These are phyloP conservation scores for Monilinia laxa DNA, from an alignment of 2,329 filamentous ascomycete species.

Conservation along the genomic window DNA sequence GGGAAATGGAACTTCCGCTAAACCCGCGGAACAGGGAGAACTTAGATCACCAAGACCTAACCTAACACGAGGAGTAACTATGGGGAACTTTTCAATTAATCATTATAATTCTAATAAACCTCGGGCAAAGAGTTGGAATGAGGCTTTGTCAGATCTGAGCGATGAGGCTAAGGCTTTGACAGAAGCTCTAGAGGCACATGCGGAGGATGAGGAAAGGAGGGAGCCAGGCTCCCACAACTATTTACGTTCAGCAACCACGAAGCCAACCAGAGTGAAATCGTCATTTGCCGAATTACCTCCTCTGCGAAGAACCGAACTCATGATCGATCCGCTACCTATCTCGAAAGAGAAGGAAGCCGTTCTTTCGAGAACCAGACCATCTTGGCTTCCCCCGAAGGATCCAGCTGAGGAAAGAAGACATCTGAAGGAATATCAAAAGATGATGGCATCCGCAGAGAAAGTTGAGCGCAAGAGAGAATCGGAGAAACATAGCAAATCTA, in stretches of 20 bases:
- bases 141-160: slow-evolving; percentile 66
- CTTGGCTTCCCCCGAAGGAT: slow-evolving; percentile 83
- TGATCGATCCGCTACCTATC: slow-evolving; percentile 80
- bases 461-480: slow-evolving; percentile 60
- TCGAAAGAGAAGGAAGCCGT: slow-evolving; percentile 87
- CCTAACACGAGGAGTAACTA: slow-evolving; percentile 39
- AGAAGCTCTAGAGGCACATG: slow-evolving; percentile 77
- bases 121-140: slow-evolving; percentile 73
- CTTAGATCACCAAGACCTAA: slow-evolving; percentile 48
- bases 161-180: slow-evolving; percentile 73
- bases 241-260: slow-evolving; percentile 42
- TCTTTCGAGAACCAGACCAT: slow-evolving; percentile 74
- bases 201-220: slow-evolving; percentile 60
- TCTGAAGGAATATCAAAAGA: slow-evolving; percentile 78
- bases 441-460: slow-evolving; percentile 67
- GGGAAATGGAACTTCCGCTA: slow-evolving; percentile 63
- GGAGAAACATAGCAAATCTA: slow-evolving; percentile 51
- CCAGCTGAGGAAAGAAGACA: slow-evolving; percentile 90
- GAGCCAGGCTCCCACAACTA: slow-evolving; percentile 38
- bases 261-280: slow-evolving; percentile 59
- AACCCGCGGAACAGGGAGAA: slow-evolving; percentile 59
- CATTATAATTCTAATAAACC: slow-evolving; percentile 46
- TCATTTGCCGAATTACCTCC: slow-evolving; percentile 67
- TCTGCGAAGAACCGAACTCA: slow-evolving; percentile 60
- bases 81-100: slow-evolving; percentile 61